Base-by-base conservation (phyloP, 208 protist genomes). In the Acanthamoeba culbertsoni region DNA sequence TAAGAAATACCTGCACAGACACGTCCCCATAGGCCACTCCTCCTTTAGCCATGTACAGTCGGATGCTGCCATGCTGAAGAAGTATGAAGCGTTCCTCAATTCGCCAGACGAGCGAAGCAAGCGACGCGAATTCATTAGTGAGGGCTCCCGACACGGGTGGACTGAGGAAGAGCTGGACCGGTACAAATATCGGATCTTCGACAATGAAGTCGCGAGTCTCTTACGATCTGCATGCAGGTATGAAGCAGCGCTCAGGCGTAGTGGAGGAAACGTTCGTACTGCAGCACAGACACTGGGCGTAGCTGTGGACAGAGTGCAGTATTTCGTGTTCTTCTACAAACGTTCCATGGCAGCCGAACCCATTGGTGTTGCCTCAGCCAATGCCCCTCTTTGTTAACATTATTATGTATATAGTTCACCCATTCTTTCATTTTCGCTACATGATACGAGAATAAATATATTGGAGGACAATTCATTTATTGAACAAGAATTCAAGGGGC, bases 61-160 rank as follows among this genome's bases (percentile, higher is more conserved):
- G 26, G 68, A 79, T n/a, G 68, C 68, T 2, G 68, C 68, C 68
- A 79, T 79, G 68, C 42, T 79, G 23, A 79, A 79, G 68, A 79
- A 79, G 37, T 79, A 79, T 40, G 68, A 79, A n/a, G 68, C 68
- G 37, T 79, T 79, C 37, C 68, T 79, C 68, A 79, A 79, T 40
- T 79, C 68, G 68, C 68, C 68, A 33, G 68, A 48, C 16, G 40
- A 79, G 68, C 68, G 68, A 48, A 79, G 42, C 68, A 79, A 79
- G 68, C 68, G 68, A 28, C 68, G 68, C 68, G 68, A 79, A 33
- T 79, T 48, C 68, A 33, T 79, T 40, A 51, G 68, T 40, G 68
- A 79, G 26, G 68, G 68, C 42, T 10, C 68, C 8, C 68, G 68
- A 51, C 68, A 79, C 68, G 68, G 68, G 1, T 79, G 68, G 68